These are phyloP conservation scores for Vitis amurensis DNA, from an alignment of 164 flowering plant species.

Conservation along the genomic window DNA sequence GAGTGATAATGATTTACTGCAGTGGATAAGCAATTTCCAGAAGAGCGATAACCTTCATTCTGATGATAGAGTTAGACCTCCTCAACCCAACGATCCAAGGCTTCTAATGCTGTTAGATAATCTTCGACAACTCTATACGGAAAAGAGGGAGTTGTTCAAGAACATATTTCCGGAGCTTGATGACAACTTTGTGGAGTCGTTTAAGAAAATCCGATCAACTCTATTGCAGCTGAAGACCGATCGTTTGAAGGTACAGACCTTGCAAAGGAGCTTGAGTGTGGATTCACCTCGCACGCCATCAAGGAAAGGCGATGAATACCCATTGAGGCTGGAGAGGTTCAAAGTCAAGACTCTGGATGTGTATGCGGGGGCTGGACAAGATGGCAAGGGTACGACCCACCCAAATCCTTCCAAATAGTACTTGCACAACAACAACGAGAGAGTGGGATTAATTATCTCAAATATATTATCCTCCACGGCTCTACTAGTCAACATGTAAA, in stretches of 20 bases:
- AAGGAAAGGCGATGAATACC: not conserved
- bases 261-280: conserved; percentile 29
- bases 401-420: not conserved
- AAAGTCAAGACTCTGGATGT: conserved; percentile 23
- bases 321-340: conserved; percentile 15
- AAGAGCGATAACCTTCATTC: too few species aligned
- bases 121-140: conserved; percentile 10
- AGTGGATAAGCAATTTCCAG: too few species aligned
- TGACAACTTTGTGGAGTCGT: conserved; percentile 6
- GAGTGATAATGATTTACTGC: too few species aligned
- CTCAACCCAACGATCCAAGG: conserved; percentile 16
- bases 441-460: too few species aligned
- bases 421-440: too few species aligned
- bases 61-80: too few species aligned
- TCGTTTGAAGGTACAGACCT: not conserved
- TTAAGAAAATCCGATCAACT: conserved; percentile 8
- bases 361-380: not conserved
- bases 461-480: too few species aligned
- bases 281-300: conserved; percentile 9
- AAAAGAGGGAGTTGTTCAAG: conserved; percentile 20
- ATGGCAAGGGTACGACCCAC: not conserved
- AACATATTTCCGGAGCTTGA: conserved; percentile 15
- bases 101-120: conserved; percentile 15
- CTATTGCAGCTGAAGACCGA: not conserved
- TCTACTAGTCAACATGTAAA: too few species aligned